A percentile compares a stretch with the other conserved stretches of the same genome.
Conservation (phyloP, 1,139 yeast species). For the Meyerozyma carpophila region DNA sequence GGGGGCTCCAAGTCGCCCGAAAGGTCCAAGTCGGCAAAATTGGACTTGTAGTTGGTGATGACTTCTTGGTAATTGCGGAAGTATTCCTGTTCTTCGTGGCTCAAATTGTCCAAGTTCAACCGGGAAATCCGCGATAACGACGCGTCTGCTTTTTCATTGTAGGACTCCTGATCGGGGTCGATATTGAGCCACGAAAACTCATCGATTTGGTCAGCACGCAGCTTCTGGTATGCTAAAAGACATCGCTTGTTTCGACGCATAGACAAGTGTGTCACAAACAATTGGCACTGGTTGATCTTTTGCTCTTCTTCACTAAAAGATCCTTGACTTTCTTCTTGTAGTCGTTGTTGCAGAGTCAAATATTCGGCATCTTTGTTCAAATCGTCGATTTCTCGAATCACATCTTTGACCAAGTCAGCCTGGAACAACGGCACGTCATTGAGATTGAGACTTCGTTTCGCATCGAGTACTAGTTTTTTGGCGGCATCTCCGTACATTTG, state of each 20-base stretch:
- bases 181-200: conserved; percentile 64
- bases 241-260: conserved; percentile 89
- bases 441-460: conserved; percentile 68
- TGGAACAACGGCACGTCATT: conserved; percentile 70
- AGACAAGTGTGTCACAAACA: conserved; percentile 75
- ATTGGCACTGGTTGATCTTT: conserved; percentile 59
- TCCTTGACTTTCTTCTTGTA: conserved; percentile 16
- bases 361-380: conserved; percentile 48
- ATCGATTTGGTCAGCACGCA: conserved; percentile 64
- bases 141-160: conserved; percentile 19
- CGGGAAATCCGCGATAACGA: conserved; percentile 11
- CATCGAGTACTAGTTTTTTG: conserved; percentile 74
- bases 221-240: conserved; percentile 72
- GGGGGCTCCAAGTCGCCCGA: conserved; percentile 90
- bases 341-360: conserved; percentile 20
- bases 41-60: conserved; percentile 70
- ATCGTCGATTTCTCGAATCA: conserved; percentile 55
- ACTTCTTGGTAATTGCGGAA: conserved; percentile 65
- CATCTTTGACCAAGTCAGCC: conserved; percentile 65
- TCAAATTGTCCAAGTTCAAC: conserved; percentile 46
- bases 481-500: conserved; percentile 88
- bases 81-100: conserved; percentile 79
- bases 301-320: conserved; percentile 27
- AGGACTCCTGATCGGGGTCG: conserved; percentile 24
- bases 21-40: conserved; percentile 79